Conservation (phyloP, 1,139 yeast genomes). For the Candida sanyaensis region DNA sequence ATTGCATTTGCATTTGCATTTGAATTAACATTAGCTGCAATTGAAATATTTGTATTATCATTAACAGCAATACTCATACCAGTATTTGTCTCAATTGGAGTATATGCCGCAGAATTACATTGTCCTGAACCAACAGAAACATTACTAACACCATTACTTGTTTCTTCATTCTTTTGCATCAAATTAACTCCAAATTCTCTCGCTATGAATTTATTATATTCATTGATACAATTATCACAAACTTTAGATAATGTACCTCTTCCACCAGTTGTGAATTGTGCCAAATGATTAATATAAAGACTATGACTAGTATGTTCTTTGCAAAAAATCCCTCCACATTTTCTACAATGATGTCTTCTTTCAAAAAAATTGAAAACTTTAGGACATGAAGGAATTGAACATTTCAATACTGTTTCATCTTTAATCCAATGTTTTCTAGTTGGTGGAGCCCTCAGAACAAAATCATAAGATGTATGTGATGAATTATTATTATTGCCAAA, state of each 20-base stretch:
- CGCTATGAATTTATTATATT: constrained; percentile 57
- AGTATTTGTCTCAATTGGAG: not conserved
- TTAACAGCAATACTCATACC: not conserved
- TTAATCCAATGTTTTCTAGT: constrained; percentile 78
- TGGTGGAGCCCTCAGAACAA: constrained; percentile 47
- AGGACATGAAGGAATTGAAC: constrained; percentile 61
- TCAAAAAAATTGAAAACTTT: constrained; percentile 72
- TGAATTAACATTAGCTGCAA: not conserved
- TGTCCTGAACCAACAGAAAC: not conserved
- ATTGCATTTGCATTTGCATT: not conserved
- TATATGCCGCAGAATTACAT: not conserved
- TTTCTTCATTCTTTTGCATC: not conserved
- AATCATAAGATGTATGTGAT: constrained; percentile 27
- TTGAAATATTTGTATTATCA: not conserved
- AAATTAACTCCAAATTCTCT: constrained; percentile 40
- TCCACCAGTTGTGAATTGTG: constrained; percentile 75
- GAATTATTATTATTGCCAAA: constrained; percentile 13
- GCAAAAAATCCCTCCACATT: constrained; percentile 92
- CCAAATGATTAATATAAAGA: constrained; percentile 64
- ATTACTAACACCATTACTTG: not conserved
- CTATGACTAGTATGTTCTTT: constrained; percentile 61
- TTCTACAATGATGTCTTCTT: constrained; percentile 90
- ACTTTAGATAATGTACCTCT: constrained; percentile 76
- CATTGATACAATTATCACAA: constrained; percentile 72
- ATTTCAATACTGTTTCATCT: constrained; percentile 61